phyloP scores from a whole-genome alignment of 176 grass and related monocot genomes.

The Oryza coarctata region DNA sequence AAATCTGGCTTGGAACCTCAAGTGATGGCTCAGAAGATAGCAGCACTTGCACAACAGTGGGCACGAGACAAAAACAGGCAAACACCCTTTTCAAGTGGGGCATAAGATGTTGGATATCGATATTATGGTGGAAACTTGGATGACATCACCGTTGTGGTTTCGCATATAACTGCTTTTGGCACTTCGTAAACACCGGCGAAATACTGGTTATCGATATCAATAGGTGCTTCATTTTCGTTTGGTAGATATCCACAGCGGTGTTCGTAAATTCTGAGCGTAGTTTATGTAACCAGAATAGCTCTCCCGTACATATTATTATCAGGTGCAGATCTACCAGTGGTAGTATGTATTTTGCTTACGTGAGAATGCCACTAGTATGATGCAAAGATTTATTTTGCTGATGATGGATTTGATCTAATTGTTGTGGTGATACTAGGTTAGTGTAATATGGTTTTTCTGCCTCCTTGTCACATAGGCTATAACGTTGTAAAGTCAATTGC shows the following conservation, averaged over 20 bases:
- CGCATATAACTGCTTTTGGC: constrained; percentile 44
- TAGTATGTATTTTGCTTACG: neutral
- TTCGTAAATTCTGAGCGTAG: neutral
- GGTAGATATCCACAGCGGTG: constrained; percentile 8
- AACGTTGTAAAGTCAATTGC: no score
- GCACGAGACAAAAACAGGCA: constrained; percentile 67
- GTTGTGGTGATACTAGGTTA: no score
- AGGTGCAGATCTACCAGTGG: neutral
- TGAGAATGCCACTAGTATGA: neutral
- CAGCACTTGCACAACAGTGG: constrained; percentile 64
- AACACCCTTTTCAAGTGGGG: constrained; percentile 64
- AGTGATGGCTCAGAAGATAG: constrained; percentile 67
- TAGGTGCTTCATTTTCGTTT: neutral
- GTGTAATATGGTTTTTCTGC: no score
- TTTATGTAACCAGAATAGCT: neutral
- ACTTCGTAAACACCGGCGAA: neutral
- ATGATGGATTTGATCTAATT: no score
- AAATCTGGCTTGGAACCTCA: constrained; percentile 56
- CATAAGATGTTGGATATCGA: constrained; percentile 64
- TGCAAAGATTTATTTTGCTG: no score
- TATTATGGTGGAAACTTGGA: constrained; percentile 74
- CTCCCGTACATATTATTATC: neutral
- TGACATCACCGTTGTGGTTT: constrained; percentile 77
- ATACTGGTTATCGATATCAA: neutral
- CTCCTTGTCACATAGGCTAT: no score